Conservation (phyloP, 257 asterid genomes). For the Verbena officinalis region DNA sequence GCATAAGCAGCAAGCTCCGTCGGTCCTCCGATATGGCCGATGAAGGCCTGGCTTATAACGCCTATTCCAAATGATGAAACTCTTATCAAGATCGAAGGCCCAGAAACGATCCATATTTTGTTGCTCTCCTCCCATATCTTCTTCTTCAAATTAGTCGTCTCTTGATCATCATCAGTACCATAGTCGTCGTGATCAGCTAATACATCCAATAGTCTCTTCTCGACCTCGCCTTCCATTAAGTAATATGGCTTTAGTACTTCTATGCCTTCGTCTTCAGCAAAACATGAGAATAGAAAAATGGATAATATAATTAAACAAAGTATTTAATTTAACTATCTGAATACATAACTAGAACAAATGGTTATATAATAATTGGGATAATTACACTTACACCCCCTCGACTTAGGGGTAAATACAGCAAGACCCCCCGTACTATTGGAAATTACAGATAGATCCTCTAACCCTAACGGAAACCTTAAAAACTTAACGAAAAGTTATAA, state of each 20-base stretch:
- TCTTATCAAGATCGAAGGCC: constrained; percentile 62
- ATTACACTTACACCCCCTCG: too few species aligned
- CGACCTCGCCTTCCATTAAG: constrained; percentile 30
- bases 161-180: background rate
- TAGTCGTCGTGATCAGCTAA: background rate
- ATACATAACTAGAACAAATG: too few species aligned
- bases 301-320: background rate
- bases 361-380: too few species aligned
- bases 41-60: constrained; percentile 71
- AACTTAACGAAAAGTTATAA: too few species aligned
- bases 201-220: constrained; percentile 28
- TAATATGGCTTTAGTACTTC: too few species aligned
- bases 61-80: constrained; percentile 46
- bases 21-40: constrained; percentile 70
- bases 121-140: constrained; percentile 54
- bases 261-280: constrained; percentile 9
- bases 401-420: too few species aligned
- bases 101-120: constrained; percentile 71
- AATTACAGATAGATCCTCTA: too few species aligned
- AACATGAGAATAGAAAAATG: background rate
- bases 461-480: too few species aligned
- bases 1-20: constrained; percentile 68
- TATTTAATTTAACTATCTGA: too few species aligned
- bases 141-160: constrained; percentile 26
- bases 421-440: too few species aligned